phyloP scores from a whole-genome alignment of 176 grass and related monocot genomes.

The Chrysopogon serrulatus region DNA sequence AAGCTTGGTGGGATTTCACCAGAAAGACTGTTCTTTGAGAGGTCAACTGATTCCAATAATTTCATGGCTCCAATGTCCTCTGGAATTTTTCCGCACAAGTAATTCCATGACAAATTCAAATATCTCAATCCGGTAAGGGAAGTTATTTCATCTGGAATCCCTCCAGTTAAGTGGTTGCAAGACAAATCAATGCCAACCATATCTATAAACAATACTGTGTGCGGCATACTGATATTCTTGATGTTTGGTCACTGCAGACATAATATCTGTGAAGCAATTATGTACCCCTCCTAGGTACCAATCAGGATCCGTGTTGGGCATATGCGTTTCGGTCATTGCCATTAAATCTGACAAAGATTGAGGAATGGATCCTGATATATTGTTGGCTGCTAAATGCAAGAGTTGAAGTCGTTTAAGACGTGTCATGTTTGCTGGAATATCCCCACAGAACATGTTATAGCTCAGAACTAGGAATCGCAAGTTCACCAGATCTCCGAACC shows the following conservation, averaged over 20 bases:
- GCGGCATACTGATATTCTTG: neutral
- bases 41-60: constrained; percentile 38
- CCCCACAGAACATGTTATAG: neutral
- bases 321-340: neutral
- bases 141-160: neutral
- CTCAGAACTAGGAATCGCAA: neutral
- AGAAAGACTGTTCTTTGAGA: constrained; percentile 17
- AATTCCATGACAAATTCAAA: neutral
- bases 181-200: neutral
- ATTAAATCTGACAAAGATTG: neutral
- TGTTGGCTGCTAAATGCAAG: neutral
- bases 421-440: neutral
- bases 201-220: neutral
- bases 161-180: neutral
- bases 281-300: neutral
- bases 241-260: neutral
- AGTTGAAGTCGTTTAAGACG: neutral
- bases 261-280: neutral
- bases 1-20: constrained; percentile 15
- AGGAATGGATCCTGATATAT: neutral
- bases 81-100: neutral
- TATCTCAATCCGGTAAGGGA: neutral
- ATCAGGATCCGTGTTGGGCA: neutral
- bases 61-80: neutral
- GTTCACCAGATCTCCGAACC: neutral